Conservation (phyloP, 225 moss, liverwort and hornwort genomes). For the Anthoceros angustus region DNA sequence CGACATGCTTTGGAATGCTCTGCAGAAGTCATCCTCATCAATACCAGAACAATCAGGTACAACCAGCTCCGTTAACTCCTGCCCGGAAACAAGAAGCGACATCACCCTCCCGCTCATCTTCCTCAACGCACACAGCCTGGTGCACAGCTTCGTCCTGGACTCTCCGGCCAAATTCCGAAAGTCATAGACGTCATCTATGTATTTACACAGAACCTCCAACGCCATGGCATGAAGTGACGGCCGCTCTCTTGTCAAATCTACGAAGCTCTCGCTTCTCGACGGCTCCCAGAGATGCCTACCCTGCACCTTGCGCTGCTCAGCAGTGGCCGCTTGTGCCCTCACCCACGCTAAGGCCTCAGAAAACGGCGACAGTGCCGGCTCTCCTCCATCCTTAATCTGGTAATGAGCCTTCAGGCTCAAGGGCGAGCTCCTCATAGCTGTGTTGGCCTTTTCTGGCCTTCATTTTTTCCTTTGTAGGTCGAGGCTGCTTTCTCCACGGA, state of each 20-base stretch:
- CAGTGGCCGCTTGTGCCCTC: conserved; percentile 14
- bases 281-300: conserved; percentile 19
- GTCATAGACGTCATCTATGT: conserved; percentile 25
- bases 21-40: conserved; percentile 18
- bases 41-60: conserved; percentile 30
- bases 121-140: conserved; percentile 22
- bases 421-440: too few species aligned
- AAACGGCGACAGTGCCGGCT: conserved; percentile 34
- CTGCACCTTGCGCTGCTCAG: conserved; percentile 10
- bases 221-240: conserved; percentile 24
- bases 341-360: conserved; percentile 27
- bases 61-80: conserved; percentile 16
- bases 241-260: neutral
- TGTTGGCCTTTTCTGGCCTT: too few species aligned
- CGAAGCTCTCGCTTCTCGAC: conserved; percentile 15
- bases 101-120: conserved; percentile 20
- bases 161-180: conserved; percentile 22
- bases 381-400: too few species aligned
- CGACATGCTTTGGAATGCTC: conserved; percentile 11
- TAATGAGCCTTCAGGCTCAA: neutral
- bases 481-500: too few species aligned
- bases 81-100: conserved; percentile 14
- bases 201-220: conserved; percentile 26
- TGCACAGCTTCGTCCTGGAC: conserved; percentile 14
- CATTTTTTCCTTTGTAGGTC: too few species aligned